phyloP scores from a whole-genome alignment of 352 stramenopile species.

The Globisporangium mamillatum region DNA sequence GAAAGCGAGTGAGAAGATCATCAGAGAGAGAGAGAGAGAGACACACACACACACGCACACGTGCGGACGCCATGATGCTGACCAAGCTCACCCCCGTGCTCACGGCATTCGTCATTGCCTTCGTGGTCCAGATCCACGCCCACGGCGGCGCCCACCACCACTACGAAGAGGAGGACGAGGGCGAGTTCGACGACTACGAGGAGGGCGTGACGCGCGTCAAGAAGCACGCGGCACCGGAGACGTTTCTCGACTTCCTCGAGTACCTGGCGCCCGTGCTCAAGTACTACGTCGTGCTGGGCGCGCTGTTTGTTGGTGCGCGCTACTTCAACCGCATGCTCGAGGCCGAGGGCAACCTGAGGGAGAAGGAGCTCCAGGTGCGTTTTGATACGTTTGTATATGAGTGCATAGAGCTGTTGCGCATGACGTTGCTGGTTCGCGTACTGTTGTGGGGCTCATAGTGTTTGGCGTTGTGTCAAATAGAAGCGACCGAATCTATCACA shows the following conservation, averaged over 20 bases:
- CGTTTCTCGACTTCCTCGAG: conserved; percentile 53
- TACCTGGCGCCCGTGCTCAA: conserved; percentile 65
- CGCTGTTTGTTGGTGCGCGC: conserved; percentile 54
- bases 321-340: conserved; percentile 64
- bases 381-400: not conserved
- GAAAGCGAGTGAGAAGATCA: not conserved
- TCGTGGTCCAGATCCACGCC: not conserved
- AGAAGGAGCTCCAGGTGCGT: conserved; percentile 28
- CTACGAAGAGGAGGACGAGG: not conserved
- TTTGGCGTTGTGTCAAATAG: conserved; percentile 5
- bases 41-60: too few species aligned
- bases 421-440: not conserved
- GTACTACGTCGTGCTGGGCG: conserved; percentile 68
- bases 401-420: not conserved
- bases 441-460: not conserved
- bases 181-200: not conserved
- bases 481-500: conserved; percentile 41
- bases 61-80: not conserved
- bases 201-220: conserved; percentile 4
- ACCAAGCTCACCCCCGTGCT: not conserved
- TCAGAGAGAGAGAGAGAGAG: not conserved
- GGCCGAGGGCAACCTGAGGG: conserved; percentile 38
- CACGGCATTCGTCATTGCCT: not conserved
- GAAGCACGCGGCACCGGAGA: conserved; percentile 29
- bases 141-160: not conserved